Base-by-base conservation (phyloP, 805 yeast species). In the Danielia oregonensis region DNA sequence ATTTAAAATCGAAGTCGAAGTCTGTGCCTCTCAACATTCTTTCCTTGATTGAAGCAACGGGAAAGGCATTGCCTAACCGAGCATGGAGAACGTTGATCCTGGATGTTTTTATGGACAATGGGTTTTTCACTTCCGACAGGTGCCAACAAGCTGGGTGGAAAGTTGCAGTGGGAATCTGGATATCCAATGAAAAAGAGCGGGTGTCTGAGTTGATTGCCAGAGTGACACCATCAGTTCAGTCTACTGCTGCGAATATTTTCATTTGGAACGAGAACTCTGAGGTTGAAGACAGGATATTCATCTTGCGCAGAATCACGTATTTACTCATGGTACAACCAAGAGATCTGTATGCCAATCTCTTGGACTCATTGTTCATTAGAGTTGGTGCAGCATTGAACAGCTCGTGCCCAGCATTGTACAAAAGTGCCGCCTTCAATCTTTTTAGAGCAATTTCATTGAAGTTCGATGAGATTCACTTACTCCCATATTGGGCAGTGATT, bases 251-350 rank as follows among this genome's bases (percentile, higher is more conserved):
- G 3, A 78, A 80, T 14, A 63, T 84, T 4, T 86, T 86, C 58
- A 79, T 74, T 24, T 82, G 89, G 79, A 81, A 78, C 40, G 87
- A 83, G 37, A 52, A 45, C 24, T 74, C 80, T 11, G 93, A 84
- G 46, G 67, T 74, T 10, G 72, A 72, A 24, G 60, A 63, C 17
- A 77, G 78, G 42, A 59, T 70, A 2, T 61, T 64, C 40, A 74
- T 78, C 29, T 51, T 89, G 30, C 73, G 74, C 36, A 71, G 94
- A 34, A 67, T 86, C 1, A 63, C 84, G 0, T 86, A 79, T 43
- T 49, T 93, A 32, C 43, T 85, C 4, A 48, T 84, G 46, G 67
- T 84, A 7, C 75, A 79, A 30, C 82, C 83, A 0, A 63, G 63
- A 11, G 87, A 86, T 49, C 66, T 63, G 24, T 64, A 75, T 35